These are phyloP conservation scores for Candida peoriensis DNA, from an alignment of 805 yeast species.

Conservation along the genomic window DNA sequence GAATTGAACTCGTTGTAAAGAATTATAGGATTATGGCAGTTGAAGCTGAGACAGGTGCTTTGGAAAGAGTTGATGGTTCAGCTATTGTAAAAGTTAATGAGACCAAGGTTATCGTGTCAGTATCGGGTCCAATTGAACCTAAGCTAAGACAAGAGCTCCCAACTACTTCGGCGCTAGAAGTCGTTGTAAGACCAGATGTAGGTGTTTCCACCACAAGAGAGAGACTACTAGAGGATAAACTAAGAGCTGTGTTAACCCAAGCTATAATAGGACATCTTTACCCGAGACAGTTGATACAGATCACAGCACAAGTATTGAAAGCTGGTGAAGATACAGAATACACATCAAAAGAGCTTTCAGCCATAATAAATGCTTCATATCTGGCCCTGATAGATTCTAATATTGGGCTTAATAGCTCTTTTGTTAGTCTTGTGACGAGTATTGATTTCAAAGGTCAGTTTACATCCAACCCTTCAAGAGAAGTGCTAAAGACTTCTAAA, in stretches of 20 bases:
- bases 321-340: slow-evolving; percentile 39
- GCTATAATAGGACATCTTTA: slow-evolving; percentile 56
- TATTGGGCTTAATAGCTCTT: slow-evolving; percentile 59
- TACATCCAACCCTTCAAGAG: slow-evolving; percentile 40
- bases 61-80: slow-evolving; percentile 77
- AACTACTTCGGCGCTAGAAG: slow-evolving; percentile 68
- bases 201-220: slow-evolving; percentile 79
- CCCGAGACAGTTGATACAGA: slow-evolving; percentile 76
- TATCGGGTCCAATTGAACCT: slow-evolving; percentile 89
- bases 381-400: slow-evolving; percentile 81
- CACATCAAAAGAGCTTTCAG: slow-evolving; percentile 20
- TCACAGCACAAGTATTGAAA: slow-evolving; percentile 60
- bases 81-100: slow-evolving; percentile 48
- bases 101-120: slow-evolving; percentile 65
- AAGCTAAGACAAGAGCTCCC: slow-evolving; percentile 82
- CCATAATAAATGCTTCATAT: slow-evolving; percentile 57
- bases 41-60: slow-evolving; percentile 16
- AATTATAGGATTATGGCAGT: too few species aligned
- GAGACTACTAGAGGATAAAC: slow-evolving; percentile 64
- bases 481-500: slow-evolving; percentile 35
- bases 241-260: slow-evolving; percentile 56
- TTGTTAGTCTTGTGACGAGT: slow-evolving; percentile 51
- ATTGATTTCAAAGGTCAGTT: slow-evolving; percentile 28
- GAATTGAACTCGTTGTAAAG: too few species aligned
- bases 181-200: slow-evolving; percentile 69